Percentiles rank a stretch among this genome's conserved stretches.
phyloP scores from a whole-genome alignment of 495 filamentous ascomycete species.

The Daldinia vernicosa region DNA sequence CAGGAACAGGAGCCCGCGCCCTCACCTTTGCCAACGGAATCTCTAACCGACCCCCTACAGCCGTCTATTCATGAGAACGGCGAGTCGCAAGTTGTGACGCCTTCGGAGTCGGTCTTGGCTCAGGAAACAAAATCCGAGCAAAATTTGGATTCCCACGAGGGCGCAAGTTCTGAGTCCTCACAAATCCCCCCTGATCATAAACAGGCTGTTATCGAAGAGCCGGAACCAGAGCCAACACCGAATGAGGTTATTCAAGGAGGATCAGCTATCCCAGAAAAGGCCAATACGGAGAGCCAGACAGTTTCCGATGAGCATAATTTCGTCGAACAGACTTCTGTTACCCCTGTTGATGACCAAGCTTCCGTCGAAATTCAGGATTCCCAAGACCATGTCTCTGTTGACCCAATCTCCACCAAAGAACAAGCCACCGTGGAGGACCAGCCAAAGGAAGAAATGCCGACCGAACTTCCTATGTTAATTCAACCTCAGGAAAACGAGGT shows the following conservation, averaged over 20 bases:
- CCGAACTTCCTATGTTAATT: background rate
- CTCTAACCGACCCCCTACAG: conserved; percentile 2
- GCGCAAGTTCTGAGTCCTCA: background rate
- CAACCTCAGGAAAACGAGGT: background rate
- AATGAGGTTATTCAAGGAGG: background rate
- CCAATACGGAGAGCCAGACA: background rate
- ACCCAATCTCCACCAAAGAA: background rate
- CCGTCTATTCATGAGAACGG: conserved; percentile 2
- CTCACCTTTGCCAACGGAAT: conserved; percentile 9
- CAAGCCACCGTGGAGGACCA: background rate
- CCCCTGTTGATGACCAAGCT: background rate
- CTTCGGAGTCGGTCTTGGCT: background rate
- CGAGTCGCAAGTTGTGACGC: background rate
- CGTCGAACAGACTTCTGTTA: background rate
- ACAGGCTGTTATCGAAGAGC: background rate
- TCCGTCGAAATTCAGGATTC: background rate
- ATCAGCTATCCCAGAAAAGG: background rate
- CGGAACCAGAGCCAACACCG: background rate
- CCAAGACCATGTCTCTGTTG: background rate
- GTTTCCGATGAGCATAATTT: background rate
- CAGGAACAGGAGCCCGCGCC: conserved; percentile 17
- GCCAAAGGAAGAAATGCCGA: background rate
- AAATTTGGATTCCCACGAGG: background rate
- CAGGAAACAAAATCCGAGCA: conserved; percentile 10
- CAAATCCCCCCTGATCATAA: background rate